phyloP scores from a whole-genome alignment of 495 filamentous ascomycete species.

The Pyrenula aspistea region DNA sequence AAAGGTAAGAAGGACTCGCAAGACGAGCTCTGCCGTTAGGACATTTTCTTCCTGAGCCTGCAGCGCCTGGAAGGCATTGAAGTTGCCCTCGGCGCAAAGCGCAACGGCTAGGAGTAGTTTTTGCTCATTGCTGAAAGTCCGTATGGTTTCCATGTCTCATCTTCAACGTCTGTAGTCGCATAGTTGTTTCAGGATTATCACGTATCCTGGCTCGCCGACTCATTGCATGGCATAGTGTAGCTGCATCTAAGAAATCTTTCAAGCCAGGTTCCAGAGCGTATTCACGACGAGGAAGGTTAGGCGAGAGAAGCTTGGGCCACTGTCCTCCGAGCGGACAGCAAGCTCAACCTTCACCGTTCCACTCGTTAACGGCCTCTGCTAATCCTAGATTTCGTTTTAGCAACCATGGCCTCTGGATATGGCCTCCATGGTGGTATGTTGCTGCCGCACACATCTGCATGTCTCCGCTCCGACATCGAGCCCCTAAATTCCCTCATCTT shows the following conservation, averaged over 20 bases:
- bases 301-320: not conserved
- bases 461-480: too few species aligned
- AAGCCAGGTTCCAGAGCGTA: too few species aligned
- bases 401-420: slow-evolving; percentile 72
- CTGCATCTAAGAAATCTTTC: too few species aligned
- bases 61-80: slow-evolving; percentile 49
- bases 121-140: slow-evolving; percentile 15
- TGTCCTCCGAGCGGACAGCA: not conserved
- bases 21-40: slow-evolving; percentile 52
- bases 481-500: not conserved
- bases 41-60: slow-evolving; percentile 43
- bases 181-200: too few species aligned
- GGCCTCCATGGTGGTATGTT: slow-evolving; percentile 65
- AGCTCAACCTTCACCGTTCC: too few species aligned
- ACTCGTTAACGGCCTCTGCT: too few species aligned
- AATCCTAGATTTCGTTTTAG: too few species aligned
- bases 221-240: too few species aligned
- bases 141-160: not conserved
- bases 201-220: too few species aligned
- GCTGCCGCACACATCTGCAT: not conserved
- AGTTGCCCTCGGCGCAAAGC: slow-evolving; percentile 38
- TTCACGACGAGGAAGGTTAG: not conserved
- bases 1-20: slow-evolving; percentile 75
- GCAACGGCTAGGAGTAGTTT: slow-evolving; percentile 34
- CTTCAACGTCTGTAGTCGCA: too few species aligned